Evolutionary conservation across 352 stramenopile genomes (phyloP), one percentile per base, ranked within the genome.

Genomic region (Peronospora belbahrii): DNA sequence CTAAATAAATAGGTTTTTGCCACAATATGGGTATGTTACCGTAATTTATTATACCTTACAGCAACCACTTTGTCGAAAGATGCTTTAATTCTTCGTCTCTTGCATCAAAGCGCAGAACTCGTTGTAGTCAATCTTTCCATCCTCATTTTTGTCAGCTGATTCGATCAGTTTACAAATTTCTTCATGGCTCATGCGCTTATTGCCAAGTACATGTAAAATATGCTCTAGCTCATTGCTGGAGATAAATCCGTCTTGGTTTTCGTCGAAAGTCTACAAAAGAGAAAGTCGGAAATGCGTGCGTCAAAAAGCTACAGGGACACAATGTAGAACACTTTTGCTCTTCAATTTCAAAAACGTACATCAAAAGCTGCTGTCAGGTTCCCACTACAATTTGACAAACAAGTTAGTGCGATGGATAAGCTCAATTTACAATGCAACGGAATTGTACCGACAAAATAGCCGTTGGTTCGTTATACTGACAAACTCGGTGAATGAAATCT

Each of bases 81-180:
- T 2, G 4, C 18, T n/a, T 42, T 32, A 62, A 13, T 11, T 34
- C 22, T 49, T 42, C 6, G 42, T 53, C 28, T 59, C 34, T 43
- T 62, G 69, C 71, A 86, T 86, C 36, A 83, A 57, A 5, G 54
- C 43, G 19, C 74, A 73, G 33, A 96, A 96, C 50, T 96, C 87
- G 0, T 78, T 35, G 49, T 85, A 94, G 47, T 91, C 88, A 42
- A 96, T 94, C 18, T 79, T 74, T 23, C 83, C 79, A 37, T 94
- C 85, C 40, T 73, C 62, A 51, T 95, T 93, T 23, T 62, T 74
- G 49, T 96, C 87, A 0, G 88, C 81, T 0, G 66, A 56, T 23
- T 72, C 39, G 19, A 91, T 78, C 48, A 95, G 80, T 31, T 79
- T 73, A 8, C 56, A 37, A 20, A 70, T 65, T 37, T 87, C 74